Evolutionary conservation across 2,329 filamentous ascomycete genomes (phyloP).

Genomic region (Sphaerulina populicola): DNA sequence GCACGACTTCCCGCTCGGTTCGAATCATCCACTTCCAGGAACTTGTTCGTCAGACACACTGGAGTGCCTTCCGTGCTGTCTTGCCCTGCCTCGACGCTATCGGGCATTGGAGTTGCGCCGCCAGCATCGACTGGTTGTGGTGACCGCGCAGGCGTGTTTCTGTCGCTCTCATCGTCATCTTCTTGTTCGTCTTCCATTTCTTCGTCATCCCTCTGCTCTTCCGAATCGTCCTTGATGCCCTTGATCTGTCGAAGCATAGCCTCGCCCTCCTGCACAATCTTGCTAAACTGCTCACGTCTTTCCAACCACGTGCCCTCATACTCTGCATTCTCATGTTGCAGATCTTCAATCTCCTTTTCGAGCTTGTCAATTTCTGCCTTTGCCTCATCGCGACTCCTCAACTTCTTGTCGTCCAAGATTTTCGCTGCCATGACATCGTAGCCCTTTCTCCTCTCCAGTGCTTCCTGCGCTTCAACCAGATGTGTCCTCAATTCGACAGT

Average conservation of each 20-base stretch:
- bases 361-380: slow-evolving; percentile 68
- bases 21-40: slow-evolving; percentile 26
- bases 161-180: slow-evolving; percentile 38
- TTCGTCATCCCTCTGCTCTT: slow-evolving; percentile 69
- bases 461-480: slow-evolving; percentile 66
- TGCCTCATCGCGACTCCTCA: slow-evolving; percentile 80
- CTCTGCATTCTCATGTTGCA: slow-evolving; percentile 73
- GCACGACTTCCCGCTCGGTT: slow-evolving; percentile 20
- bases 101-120: slow-evolving; percentile 36
- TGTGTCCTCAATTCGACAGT: slow-evolving; percentile 65
- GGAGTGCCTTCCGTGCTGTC: slow-evolving; percentile 11
- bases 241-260: slow-evolving; percentile 75
- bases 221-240: slow-evolving; percentile 91
- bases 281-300: slow-evolving; percentile 74
- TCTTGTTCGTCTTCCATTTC: slow-evolving; percentile 51
- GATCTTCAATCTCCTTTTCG: slow-evolving; percentile 76
- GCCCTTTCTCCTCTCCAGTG: slow-evolving; percentile 67
- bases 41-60: slow-evolving; percentile 24
- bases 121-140: slow-evolving; percentile 21
- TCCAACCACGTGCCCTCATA: slow-evolving; percentile 80
- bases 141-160: slow-evolving; percentile 39
- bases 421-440: slow-evolving; percentile 84
- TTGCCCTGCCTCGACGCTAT: slow-evolving; percentile 25
- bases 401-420: slow-evolving; percentile 70
- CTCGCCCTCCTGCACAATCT: slow-evolving; percentile 86